Percentiles rank a stretch among this genome's conserved stretches.
phyloP scores from a whole-genome alignment of 495 filamentous ascomycete genomes.

The Tuber calosporum region DNA sequence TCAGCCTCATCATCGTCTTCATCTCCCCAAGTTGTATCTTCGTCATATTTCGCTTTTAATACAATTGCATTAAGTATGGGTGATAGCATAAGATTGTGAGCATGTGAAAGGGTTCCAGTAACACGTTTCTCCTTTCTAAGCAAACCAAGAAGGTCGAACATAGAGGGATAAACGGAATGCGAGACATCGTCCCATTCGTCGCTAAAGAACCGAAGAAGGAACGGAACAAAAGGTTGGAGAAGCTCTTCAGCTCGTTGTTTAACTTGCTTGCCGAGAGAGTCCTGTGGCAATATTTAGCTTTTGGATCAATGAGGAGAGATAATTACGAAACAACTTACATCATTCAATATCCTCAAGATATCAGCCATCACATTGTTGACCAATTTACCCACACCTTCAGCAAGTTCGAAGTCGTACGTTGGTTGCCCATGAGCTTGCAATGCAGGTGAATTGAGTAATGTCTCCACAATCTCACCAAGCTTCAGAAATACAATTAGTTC shows the following conservation, averaged over 20 bases:
- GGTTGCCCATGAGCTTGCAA: constrained; percentile 68
- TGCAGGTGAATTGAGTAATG: constrained; percentile 72
- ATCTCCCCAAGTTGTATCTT: constrained; percentile 85
- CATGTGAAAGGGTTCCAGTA: constrained; percentile 54
- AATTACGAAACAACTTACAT: constrained; percentile 13
- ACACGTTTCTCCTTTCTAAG: constrained; percentile 67
- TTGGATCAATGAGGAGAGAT: background rate
- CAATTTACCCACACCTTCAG: constrained; percentile 89
- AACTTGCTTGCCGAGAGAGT: constrained; percentile 51
- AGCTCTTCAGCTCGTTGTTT: constrained; percentile 62
- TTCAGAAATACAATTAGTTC: constrained; percentile 88
- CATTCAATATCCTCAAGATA: constrained; percentile 69
- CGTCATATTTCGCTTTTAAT: constrained; percentile 91
- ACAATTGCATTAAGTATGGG: constrained; percentile 86
- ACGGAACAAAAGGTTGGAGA: constrained; percentile 71
- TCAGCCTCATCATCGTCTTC: constrained; percentile 84
- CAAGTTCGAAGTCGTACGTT: constrained; percentile 87
- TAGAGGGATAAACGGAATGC: constrained; percentile 82
- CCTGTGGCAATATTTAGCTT: constrained; percentile 43
- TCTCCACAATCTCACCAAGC: constrained; percentile 68
- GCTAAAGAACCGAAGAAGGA: constrained; percentile 83
- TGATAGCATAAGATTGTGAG: constrained; percentile 69
- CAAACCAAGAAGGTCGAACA: constrained; percentile 82
- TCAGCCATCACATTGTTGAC: constrained; percentile 82
- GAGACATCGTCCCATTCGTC: constrained; percentile 98